Evolutionary conservation across 176 grass and related monocot species (phyloP).

Genomic region (Pharus latifolius): DNA sequence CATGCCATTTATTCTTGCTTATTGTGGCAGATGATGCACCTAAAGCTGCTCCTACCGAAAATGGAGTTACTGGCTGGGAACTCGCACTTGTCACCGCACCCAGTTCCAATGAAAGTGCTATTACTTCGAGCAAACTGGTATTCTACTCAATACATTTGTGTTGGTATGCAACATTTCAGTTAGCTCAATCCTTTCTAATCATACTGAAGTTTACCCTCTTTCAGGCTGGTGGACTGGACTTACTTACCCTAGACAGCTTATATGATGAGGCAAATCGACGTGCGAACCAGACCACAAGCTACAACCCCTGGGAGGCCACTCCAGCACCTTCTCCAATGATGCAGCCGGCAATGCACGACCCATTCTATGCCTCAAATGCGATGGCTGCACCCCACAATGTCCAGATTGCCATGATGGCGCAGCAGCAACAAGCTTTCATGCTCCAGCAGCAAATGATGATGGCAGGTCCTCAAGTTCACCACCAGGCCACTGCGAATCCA

Average conservation of each 20-base stretch:
- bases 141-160: not conserved
- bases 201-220: not conserved
- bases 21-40: slow-evolving; percentile 54
- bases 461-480: slow-evolving; percentile 19
- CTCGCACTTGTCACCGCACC: slow-evolving; percentile 80
- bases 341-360: slow-evolving; percentile 49
- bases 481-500: slow-evolving; percentile 47
- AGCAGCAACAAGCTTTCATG: slow-evolving; percentile 94
- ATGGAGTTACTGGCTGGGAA: slow-evolving; percentile 95
- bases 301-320: slow-evolving; percentile 88
- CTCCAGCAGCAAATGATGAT: slow-evolving; percentile 87
- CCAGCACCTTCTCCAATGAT: slow-evolving; percentile 22
- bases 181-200: not conserved
- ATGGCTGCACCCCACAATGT: slow-evolving; percentile 52
- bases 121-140: slow-evolving; percentile 79
- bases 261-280: slow-evolving; percentile 74
- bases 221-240: slow-evolving; percentile 89
- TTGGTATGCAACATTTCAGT: not conserved
- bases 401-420: slow-evolving; percentile 79
- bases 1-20: not conserved
- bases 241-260: slow-evolving; percentile 81
- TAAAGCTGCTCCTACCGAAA: slow-evolving; percentile 38
- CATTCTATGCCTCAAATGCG: slow-evolving; percentile 65
- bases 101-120: slow-evolving; percentile 70
- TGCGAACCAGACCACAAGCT: slow-evolving; percentile 73